Base-by-base conservation (phyloP, 805 yeast species). In the Candida andamanensis region DNA sequence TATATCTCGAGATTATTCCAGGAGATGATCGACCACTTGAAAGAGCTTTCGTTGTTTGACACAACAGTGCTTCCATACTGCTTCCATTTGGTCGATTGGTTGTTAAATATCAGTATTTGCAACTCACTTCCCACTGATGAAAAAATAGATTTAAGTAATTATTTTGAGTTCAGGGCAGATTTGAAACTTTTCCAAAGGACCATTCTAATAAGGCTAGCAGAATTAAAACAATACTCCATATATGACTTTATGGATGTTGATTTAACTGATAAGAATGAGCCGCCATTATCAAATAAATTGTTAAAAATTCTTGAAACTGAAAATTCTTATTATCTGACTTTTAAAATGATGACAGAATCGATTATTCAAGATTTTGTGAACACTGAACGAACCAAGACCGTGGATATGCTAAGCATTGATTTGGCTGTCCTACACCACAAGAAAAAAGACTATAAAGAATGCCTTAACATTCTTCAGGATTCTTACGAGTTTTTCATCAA, bases 401-500 rank as follows among this genome's bases (percentile, higher is more conserved):
- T 83, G 5, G 89, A 84, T 46, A 64, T 80, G 4, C 62, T 92
- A 11, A 78, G 89, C 1, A 74, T 85, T 5, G 96, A 90, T 41
- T 67, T 86, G 32, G 95, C 95, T 0, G 50, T 82, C 8, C 55
- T 86, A 12, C 78, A 80, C 37, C 79, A 74, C 49, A 76, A 74
- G 42, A 59, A 64, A 18, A 58, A 69, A 3, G 67, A 82, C 20
- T 80, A 74, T 44, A 67, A 68, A 22, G 69, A 72, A 26, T 80
- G 95, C 1, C 70, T 77, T 11, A 60, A 70, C 4, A 74, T 84
- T 3, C 60, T 90, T 9, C 74, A 76, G 23, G 74, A 78, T 6
- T 78, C 92, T 2, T 85, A 84, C 28, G 76, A 73, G 23, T 76
- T 76, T 34, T 87, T 83, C 47, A 68, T 72, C 6, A 56, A 67